Evolutionary conservation across 2,329 filamentous ascomycete species (phyloP).

Genomic region (Phialocephala sp.): DNA sequence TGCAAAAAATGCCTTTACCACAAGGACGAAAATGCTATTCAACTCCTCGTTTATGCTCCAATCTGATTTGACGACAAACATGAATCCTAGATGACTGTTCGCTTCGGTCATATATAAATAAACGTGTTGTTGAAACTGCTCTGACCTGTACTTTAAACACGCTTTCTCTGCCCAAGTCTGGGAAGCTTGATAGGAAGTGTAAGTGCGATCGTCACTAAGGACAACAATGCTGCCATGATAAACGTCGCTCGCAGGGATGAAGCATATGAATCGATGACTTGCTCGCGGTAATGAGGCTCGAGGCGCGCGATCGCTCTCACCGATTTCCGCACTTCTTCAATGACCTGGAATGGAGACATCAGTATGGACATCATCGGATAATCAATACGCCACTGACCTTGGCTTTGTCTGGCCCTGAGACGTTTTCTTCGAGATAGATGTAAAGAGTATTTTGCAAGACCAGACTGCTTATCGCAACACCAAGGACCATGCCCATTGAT

Average conservation of each 20-base stretch:
- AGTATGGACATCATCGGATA: slow-evolving; percentile 3
- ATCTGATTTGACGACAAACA: no score
- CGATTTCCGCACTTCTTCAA: slow-evolving; percentile 57
- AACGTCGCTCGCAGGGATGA: slow-evolving; percentile 54
- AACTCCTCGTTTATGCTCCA: no score
- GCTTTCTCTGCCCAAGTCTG: slow-evolving; percentile 52
- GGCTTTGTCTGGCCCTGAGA: slow-evolving; percentile 63
- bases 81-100: no score
- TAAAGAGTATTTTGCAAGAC: slow-evolving; percentile 75
- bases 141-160: background rate
- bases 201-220: slow-evolving; percentile 54
- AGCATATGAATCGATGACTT: slow-evolving; percentile 62
- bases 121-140: background rate
- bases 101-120: no score
- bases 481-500: slow-evolving; percentile 73
- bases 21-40: no score
- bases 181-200: slow-evolving; percentile 60
- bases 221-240: slow-evolving; percentile 51
- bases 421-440: slow-evolving; percentile 61
- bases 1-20: no score
- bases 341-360: slow-evolving; percentile 45
- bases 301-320: slow-evolving; percentile 59
- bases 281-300: slow-evolving; percentile 51
- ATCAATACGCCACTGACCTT: slow-evolving; percentile 38
- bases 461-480: slow-evolving; percentile 73